Evolutionary conservation across 495 filamentous ascomycete species (phyloP), one percentile per base, ranked within the genome.

Genomic region (Clohesyomyces aquaticus): DNA sequence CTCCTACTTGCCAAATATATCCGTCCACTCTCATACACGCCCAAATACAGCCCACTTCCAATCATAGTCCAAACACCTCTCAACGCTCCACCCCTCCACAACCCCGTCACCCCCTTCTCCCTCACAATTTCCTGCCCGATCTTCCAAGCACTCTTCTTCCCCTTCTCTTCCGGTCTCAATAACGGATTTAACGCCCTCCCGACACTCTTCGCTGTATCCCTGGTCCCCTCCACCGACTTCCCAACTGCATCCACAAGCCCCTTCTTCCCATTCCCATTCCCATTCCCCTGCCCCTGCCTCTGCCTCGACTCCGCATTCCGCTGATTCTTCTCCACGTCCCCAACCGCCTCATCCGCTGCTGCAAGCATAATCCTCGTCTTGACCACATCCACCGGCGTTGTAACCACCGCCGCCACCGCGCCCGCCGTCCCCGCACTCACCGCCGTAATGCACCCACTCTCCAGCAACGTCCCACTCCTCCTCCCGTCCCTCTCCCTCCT

Each of bases 301-400:
- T 61, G 28, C 29, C 9, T 14, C 10, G 74, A 52, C 21, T n/a
- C n/a, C n/a, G n/a, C n/a, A n/a, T n/a, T n/a, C n/a, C n/a, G n/a
- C 32, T 38, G 32, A 38, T 38, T 38, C 32, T 38, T 38, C 32
- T 38, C 6, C 32, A 38, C 32, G 32, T 38, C 14, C 32, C 67
- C 59, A 28, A 54, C 66, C 0, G 61, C 23, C 87, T 79, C 88
- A 83, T 72, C 72, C 12, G 66, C 74, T 4, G 75, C 81, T 2
- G 76, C 74, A 21, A 81, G 73, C 61, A 78, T 94, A 62, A 94
- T 84, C 54, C 88, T 76, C 55, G 91, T 94, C 78, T 94, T 94
- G 1, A 93, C 83, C 16, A 93, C 89, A 74, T 94, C 91, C 53
- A 91, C 82, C 0, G 91, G 91, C 27, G 90, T 93, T 4, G 91